phyloP scores from a whole-genome alignment of 495 filamentous ascomycete species.

The Xylaria longipes region DNA sequence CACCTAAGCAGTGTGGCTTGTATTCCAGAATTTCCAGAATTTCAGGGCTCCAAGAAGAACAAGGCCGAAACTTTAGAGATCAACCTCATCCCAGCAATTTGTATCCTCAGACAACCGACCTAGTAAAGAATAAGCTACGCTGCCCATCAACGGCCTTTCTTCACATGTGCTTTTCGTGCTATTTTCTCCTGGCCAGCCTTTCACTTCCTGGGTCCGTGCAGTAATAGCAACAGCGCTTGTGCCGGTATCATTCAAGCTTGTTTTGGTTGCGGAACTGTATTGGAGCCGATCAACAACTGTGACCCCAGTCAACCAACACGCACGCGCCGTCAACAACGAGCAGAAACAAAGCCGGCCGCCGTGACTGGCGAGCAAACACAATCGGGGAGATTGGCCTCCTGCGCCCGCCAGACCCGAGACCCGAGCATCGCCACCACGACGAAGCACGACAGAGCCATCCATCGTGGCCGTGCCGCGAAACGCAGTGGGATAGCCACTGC shows the following conservation, averaged over 20 bases:
- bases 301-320: slow-evolving; percentile 29
- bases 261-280: slow-evolving; percentile 34
- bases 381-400: slow-evolving; percentile 25
- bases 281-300: slow-evolving; percentile 32
- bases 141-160: slow-evolving; percentile 17
- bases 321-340: slow-evolving; percentile 24
- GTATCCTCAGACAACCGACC: not conserved
- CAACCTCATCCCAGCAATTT: slow-evolving; percentile 29
- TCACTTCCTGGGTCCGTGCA: slow-evolving; percentile 18
- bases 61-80: slow-evolving; percentile 26
- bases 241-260: slow-evolving; percentile 15
- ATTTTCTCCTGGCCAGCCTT: slow-evolving; percentile 10
- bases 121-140: slow-evolving; percentile 16
- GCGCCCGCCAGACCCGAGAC: not conserved
- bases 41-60: slow-evolving; percentile 9
- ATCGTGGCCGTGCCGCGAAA: slow-evolving; percentile 24
- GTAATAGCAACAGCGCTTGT: slow-evolving; percentile 28
- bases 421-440: not conserved
- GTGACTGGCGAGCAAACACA: slow-evolving; percentile 18
- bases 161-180: slow-evolving; percentile 26
- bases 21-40: slow-evolving; percentile 6
- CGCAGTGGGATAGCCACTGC: slow-evolving; percentile 56
- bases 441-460: not conserved
- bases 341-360: not conserved
- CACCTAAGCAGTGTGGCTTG: slow-evolving; percentile 16